Percentiles rank a stretch among this genome's conserved stretches.
Evolutionary conservation across 805 yeast species (phyloP).

Genomic region (Spathaspora passalidarum): DNA sequence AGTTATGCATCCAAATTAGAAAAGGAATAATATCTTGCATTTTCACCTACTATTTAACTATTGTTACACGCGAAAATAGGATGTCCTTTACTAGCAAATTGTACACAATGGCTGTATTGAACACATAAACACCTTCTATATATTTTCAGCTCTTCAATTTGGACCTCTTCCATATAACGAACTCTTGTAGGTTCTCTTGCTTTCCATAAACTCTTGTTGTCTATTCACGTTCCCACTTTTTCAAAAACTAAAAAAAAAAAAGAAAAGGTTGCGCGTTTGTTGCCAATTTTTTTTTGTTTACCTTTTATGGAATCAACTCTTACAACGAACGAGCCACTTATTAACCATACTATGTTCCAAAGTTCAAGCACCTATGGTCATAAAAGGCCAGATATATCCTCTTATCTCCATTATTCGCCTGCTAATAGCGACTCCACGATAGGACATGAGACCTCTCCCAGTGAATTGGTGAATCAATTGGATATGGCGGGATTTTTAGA

Average conservation of each 20-base stretch:
- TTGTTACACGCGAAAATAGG: too few species aligned
- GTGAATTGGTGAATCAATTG: neutral
- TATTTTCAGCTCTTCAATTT: too few species aligned
- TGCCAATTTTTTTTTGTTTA: neutral
- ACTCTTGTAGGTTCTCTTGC: too few species aligned
- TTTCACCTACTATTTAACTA: too few species aligned
- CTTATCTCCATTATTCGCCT: neutral
- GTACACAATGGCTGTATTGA: too few species aligned
- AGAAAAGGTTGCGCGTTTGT: neutral
- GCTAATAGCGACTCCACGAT: neutral
- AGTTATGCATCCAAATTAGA: too few species aligned
- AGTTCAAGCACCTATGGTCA: neutral
- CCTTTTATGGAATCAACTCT: neutral
- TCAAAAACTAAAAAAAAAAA: neutral
- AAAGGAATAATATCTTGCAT: too few species aligned
- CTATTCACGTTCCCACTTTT: neutral
- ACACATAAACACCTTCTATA: too few species aligned
- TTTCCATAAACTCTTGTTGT: too few species aligned
- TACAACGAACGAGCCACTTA: neutral
- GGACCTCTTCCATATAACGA: too few species aligned
- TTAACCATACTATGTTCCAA: too few species aligned
- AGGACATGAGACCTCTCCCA: neutral
- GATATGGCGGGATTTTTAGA: neutral
- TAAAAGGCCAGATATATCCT: neutral
- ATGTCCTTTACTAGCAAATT: too few species aligned